Conservation (phyloP, 768 basidiomycete genomes). For the Russula sp. region DNA sequence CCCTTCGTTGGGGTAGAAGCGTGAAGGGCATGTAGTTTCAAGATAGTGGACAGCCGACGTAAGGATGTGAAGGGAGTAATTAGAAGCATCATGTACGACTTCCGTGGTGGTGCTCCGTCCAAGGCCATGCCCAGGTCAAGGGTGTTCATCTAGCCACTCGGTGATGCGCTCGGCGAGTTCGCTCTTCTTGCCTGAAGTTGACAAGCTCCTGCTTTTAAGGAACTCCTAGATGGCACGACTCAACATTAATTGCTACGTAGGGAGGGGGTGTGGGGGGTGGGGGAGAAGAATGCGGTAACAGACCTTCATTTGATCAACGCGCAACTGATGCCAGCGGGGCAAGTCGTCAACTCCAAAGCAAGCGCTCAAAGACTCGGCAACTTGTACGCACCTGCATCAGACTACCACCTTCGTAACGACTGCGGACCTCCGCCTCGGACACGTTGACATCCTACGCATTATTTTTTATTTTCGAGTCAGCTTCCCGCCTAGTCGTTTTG, state of each 20-base stretch:
- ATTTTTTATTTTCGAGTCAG: not conserved
- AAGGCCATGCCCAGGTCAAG: conserved; percentile 2
- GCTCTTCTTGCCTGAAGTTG: conserved; percentile 62
- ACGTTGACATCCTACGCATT: conserved; percentile 48
- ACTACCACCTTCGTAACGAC: conserved; percentile 49
- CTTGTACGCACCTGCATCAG: conserved; percentile 52
- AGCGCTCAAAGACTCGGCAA: not conserved
- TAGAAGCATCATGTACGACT: no score
- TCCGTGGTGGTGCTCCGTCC: not conserved
- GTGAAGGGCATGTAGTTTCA: not conserved
- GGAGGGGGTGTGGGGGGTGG: not conserved
- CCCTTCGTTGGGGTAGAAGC: not conserved
- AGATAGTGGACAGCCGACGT: not conserved
- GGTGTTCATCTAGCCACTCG: conserved; percentile 48
- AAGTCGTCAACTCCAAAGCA: not conserved
- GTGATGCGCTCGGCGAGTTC: conserved; percentile 61
- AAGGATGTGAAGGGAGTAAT: no score
- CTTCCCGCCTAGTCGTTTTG: not conserved
- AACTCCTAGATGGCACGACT: conserved; percentile 46
- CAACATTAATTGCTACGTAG: conserved; percentile 1
- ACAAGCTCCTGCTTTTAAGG: conserved; percentile 54
- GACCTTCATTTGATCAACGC: conserved; percentile 75
- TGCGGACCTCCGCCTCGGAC: conserved; percentile 68
- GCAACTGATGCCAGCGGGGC: conserved; percentile 40
- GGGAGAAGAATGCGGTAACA: conserved; percentile 16